Percentiles rank a stretch among this genome's conserved stretches.
These are phyloP conservation scores for Artemisia annua DNA, from an alignment of 129 eudicot genomes.

Conservation along the genomic window DNA sequence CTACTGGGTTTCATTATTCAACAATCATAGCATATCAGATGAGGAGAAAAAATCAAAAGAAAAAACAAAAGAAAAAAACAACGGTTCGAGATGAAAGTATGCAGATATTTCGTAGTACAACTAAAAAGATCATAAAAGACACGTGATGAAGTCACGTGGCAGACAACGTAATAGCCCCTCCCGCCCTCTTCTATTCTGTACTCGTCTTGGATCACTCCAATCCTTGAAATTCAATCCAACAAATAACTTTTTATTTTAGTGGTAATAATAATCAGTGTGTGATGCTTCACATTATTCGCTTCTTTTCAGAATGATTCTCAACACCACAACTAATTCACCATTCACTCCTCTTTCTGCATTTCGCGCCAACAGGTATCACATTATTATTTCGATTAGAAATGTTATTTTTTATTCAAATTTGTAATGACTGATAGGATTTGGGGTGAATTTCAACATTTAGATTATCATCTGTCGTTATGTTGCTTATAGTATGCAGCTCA, in stretches of 20 bases:
- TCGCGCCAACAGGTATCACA: constrained; percentile 41
- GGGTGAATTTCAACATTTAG: neutral
- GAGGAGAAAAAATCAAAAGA: neutral
- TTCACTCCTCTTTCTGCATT: constrained; percentile 25
- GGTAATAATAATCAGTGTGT: neutral
- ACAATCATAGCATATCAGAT: no score
- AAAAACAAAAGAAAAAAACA: neutral
- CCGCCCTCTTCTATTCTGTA: constrained; percentile 25
- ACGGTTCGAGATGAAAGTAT: constrained; percentile 1
- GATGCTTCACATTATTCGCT: constrained; percentile 1
- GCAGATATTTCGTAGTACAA: no score
- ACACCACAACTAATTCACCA: constrained; percentile 20
- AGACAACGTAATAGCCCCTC: constrained; percentile 35
- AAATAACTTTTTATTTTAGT: constrained; percentile 2
- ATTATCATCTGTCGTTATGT: no score
- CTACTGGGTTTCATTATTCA: no score
- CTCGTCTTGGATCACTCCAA: constrained; percentile 24
- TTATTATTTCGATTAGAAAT: neutral
- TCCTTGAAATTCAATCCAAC: constrained; percentile 24
- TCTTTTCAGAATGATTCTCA: constrained; percentile 31
- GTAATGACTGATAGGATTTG: neutral
- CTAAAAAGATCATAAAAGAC: neutral
- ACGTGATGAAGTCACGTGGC: constrained; percentile 51
- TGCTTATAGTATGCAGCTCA: neutral
- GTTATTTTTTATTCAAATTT: neutral